A percentile compares a stretch with the other conserved stretches of the same genome.
phyloP scores from a whole-genome alignment of 768 basidiomycete genomes.

The Leccinum truebloodii region DNA sequence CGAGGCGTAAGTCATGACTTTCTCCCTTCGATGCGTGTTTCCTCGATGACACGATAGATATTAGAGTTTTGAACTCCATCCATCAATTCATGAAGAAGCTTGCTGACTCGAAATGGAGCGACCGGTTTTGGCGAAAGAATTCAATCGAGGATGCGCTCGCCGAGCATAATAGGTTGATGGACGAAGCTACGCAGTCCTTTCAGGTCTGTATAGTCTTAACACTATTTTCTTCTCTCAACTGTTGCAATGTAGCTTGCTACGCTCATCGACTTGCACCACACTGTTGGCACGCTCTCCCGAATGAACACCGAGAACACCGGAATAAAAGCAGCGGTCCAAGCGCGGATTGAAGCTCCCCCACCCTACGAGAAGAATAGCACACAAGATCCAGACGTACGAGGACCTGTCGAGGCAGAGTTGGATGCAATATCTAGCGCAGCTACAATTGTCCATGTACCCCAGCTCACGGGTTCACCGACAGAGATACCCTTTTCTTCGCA shows the following conservation, averaged over 20 bases:
- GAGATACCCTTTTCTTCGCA: background rate
- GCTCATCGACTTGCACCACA: conserved; percentile 48
- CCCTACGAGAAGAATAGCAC: conserved; percentile 20
- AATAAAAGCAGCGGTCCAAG: background rate
- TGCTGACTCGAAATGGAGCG: conserved; percentile 42
- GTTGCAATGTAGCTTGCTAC: conserved; percentile 39
- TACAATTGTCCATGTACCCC: conserved; percentile 4
- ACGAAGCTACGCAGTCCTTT: conserved; percentile 49
- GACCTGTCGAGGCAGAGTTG: background rate
- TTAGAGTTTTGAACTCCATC: conserved; percentile 42
- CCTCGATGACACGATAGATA: background rate
- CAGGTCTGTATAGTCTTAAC: conserved; percentile 34
- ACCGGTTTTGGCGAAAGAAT: conserved; percentile 40
- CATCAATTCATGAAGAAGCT: conserved; percentile 41
- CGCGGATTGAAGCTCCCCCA: conserved; percentile 15
- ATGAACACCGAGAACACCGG: background rate
- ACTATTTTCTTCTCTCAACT: background rate
- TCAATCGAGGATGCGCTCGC: conserved; percentile 42
- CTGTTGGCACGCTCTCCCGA: conserved; percentile 30
- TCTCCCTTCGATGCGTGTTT: background rate
- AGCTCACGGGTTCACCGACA: background rate
- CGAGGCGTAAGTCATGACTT: conserved; percentile 35
- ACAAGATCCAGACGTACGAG: background rate
- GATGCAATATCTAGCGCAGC: background rate
- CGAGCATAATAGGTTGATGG: conserved; percentile 36